Percentiles rank a stretch among this genome's conserved stretches.
Conservation (phyloP, 495 filamentous ascomycete species). For the Tetracladium setigerum region DNA sequence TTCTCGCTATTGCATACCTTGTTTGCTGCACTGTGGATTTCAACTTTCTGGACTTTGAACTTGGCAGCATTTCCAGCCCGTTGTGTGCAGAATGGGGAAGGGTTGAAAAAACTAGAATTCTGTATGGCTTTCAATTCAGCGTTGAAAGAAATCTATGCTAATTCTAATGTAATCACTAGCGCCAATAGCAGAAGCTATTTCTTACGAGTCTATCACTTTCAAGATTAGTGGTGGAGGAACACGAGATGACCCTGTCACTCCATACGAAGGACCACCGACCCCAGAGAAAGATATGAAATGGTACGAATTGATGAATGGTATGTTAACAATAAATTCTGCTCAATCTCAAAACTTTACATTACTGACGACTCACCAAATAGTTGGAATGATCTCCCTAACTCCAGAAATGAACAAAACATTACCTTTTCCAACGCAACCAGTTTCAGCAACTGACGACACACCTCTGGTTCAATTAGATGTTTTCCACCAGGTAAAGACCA, state of each 20-base stretch:
- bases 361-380: neutral
- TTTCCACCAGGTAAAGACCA: constrained; percentile 32
- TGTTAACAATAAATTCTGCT: neutral
- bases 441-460: neutral
- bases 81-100: too few species aligned
- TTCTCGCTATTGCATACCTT: too few species aligned
- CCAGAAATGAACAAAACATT: neutral
- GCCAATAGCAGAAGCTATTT: constrained; percentile 30
- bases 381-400: neutral
- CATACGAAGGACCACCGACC: constrained; percentile 9
- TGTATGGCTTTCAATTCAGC: too few species aligned
- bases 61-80: too few species aligned
- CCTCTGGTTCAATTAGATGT: constrained; percentile 33
- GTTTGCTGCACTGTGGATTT: too few species aligned
- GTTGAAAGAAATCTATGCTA: too few species aligned
- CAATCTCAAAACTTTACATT: too few species aligned
- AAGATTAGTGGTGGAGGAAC: neutral
- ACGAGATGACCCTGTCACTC: neutral
- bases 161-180: constrained; percentile 13
- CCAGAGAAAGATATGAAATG: constrained; percentile 5
- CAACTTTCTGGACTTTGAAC: too few species aligned
- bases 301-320: neutral
- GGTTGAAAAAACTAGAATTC: too few species aligned
- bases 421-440: neutral
- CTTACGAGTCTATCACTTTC: constrained; percentile 24